Evolutionary conservation across 2,329 filamentous ascomycete species (phyloP).

Genomic region (Neonectria hederae): DNA sequence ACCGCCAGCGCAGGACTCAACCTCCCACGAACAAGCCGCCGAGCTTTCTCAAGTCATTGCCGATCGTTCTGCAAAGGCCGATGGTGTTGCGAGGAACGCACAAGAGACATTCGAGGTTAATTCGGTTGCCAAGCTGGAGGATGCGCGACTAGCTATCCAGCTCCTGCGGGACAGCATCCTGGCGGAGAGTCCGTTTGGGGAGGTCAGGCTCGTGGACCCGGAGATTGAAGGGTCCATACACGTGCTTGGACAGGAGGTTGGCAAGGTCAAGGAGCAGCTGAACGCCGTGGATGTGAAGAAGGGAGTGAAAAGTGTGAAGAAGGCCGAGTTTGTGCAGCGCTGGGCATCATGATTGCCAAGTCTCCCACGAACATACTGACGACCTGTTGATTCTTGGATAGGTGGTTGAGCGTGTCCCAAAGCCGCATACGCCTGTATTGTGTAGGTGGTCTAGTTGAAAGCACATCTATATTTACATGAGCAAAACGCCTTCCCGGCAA

Average conservation of each 20-base stretch:
- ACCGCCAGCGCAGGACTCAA: conserved; percentile 45
- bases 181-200: conserved; percentile 60
- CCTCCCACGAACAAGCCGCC: conserved; percentile 39
- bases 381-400: neutral
- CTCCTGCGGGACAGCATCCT: conserved; percentile 61
- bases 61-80: conserved; percentile 55
- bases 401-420: neutral
- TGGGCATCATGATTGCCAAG: conserved; percentile 39
- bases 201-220: conserved; percentile 61
- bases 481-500: conserved; percentile 17
- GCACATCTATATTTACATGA: conserved; percentile 23
- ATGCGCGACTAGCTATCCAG: conserved; percentile 59
- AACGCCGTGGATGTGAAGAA: conserved; percentile 50
- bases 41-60: conserved; percentile 48
- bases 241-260: conserved; percentile 57
- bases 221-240: conserved; percentile 62
- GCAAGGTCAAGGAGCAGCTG: conserved; percentile 51
- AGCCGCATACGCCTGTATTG: conserved; percentile 23
- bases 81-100: conserved; percentile 54
- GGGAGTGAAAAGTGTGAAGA: conserved; percentile 55
- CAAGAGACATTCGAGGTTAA: conserved; percentile 62
- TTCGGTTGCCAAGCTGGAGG: conserved; percentile 54
- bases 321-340: conserved; percentile 56
- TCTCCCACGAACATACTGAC: neutral
- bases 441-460: conserved; percentile 21